Conservation (phyloP, 1,284 basidiomycete species). For the Leccinum pseudoinsigne region DNA sequence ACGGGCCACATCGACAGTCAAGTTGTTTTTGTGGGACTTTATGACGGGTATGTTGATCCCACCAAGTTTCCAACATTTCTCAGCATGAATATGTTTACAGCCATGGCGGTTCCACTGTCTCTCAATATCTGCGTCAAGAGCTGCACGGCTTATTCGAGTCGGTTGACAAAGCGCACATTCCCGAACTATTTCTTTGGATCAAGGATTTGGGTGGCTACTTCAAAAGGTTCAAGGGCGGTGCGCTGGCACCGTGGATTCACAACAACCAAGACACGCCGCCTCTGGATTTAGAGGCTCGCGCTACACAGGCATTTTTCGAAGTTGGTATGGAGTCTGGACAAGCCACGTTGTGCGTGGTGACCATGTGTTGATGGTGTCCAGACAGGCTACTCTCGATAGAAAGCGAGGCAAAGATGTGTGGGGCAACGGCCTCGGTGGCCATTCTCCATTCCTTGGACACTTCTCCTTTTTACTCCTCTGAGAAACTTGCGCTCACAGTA, state of each 20-base stretch:
- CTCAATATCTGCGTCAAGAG: constrained; percentile 76
- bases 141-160: constrained; percentile 81
- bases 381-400: constrained; percentile 63
- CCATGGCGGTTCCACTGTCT: constrained; percentile 79
- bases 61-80: neutral
- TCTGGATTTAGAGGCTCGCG: constrained; percentile 81
- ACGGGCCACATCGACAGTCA: constrained; percentile 68
- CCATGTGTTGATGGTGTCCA: constrained; percentile 41
- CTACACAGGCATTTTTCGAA: constrained; percentile 84
- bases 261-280: constrained; percentile 42
- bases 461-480: constrained; percentile 76
- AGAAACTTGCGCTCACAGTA: constrained; percentile 76
- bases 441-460: constrained; percentile 85
- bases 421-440: constrained; percentile 90
- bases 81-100: constrained; percentile 37
- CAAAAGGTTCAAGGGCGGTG: constrained; percentile 82
- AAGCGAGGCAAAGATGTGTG: constrained; percentile 64
- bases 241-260: constrained; percentile 66
- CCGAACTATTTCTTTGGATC: constrained; percentile 75
- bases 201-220: constrained; percentile 87
- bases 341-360: constrained; percentile 1
- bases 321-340: constrained; percentile 44
- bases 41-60: constrained; percentile 69
- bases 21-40: constrained; percentile 84
- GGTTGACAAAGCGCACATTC: constrained; percentile 64